Base-by-base conservation (phyloP, 352 stramenopile species). In the Phytopythium oedochilum region DNA sequence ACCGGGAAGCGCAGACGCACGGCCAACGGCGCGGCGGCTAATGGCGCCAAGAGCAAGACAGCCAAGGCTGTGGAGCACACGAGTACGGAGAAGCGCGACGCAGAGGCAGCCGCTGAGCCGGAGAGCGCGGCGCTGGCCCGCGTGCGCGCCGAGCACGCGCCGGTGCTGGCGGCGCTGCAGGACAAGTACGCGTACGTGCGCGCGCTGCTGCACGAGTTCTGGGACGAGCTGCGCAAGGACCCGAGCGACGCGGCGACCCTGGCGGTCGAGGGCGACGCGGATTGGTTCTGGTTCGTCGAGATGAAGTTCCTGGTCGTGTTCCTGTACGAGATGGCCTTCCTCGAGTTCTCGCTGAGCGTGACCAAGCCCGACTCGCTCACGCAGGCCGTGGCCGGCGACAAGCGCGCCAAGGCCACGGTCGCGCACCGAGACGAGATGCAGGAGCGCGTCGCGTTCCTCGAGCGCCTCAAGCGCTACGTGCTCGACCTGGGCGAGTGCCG, bases 241-340 rank as follows among this genome's bases (percentile, higher is more conserved):
- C 82, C 83, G 49, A 53, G 54, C 18, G 61, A 87, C n/a, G 43
- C 63, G 42, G 36, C 54, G 23, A 44, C 53, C 22, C 53, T 88
- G 29, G 53, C 62, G 15, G 62, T 89, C 23, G 55, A 70, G 22
- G 63, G 56, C 40, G 83, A 94, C 55, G 63, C 70, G 25, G 67
- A 77, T 52, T 94, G 83, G 83, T 94, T 94, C 44, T 94, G 83
- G 83, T 88, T 89, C 60, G 61, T 71, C 2, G 83, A 94, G 65
- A 77, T 92, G 81, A 76, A 83, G 31, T 92, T 83, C 61, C 66
- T 92, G 58, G 73, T 92, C 35, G 61, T 86, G 23, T 94, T 94
- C 52, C 68, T 94, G 26, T 88, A 91, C 59, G 81, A 94, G 59
- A 80, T 94, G 67, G 79, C 83, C 32, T 92, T 92, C 48, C 87